Conservation (phyloP, 2,329 filamentous ascomycete species). For the Cordyceps farinosa region DNA sequence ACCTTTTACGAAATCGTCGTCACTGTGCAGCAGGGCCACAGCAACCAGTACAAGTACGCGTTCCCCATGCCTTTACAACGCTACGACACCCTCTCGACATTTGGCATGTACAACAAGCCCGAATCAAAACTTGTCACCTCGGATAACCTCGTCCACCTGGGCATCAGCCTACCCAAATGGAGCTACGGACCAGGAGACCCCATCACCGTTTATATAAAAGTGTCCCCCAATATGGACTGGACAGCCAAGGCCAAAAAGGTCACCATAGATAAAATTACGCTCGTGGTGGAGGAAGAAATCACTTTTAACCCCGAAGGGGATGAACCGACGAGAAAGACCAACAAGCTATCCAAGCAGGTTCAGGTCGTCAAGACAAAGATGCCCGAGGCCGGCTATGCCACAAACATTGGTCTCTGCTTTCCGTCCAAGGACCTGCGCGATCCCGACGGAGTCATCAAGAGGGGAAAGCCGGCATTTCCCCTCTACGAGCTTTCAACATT, state of each 20-base stretch:
- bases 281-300: conserved; percentile 94
- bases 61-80: conserved; percentile 88
- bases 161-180: conserved; percentile 90
- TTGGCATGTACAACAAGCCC: conserved; percentile 98
- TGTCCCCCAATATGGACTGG: conserved; percentile 91
- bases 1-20: conserved; percentile 97
- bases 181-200: conserved; percentile 95
- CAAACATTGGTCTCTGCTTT: conserved; percentile 86
- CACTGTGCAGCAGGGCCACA: conserved; percentile 85
- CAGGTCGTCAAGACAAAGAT: conserved; percentile 79
- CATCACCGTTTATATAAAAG: conserved; percentile 91
- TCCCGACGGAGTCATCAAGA: conserved; percentile 78
- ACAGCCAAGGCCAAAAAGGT: conserved; percentile 85
- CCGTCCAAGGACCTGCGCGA: conserved; percentile 87
- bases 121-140: conserved; percentile 81
- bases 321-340: conserved; percentile 85
- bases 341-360: conserved; percentile 78
- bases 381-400: conserved; percentile 88
- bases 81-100: conserved; percentile 96
- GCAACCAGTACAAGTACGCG: conserved; percentile 81
- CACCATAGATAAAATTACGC: conserved; percentile 89
- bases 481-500: conserved; percentile 86
- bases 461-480: conserved; percentile 83
- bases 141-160: conserved; percentile 87
- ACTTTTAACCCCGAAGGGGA: conserved; percentile 98